Conservation (phyloP, 2,329 filamentous ascomycete species). For the Fusarium bactridioides region DNA sequence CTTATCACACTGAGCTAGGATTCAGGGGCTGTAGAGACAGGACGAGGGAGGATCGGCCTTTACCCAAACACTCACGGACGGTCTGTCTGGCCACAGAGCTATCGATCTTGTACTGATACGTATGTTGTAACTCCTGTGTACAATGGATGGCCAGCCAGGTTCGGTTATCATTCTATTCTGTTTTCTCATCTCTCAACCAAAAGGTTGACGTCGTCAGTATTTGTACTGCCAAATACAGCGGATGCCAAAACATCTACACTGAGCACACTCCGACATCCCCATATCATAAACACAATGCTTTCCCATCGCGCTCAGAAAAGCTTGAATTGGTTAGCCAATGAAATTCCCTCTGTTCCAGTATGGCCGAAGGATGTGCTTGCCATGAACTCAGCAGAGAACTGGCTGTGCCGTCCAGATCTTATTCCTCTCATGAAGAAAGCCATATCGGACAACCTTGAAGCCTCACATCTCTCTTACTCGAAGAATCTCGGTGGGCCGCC, state of each 20-base stretch:
- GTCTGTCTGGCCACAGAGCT: not conserved
- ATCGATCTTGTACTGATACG: not conserved
- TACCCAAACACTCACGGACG: not conserved
- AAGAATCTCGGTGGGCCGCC: not conserved
- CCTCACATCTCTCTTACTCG: not conserved
- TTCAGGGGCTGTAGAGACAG: not conserved
- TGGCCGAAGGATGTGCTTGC: not conserved
- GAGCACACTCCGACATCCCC: not conserved
- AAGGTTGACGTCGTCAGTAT: not conserved
- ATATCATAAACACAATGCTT: not conserved
- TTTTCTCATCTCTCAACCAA: not conserved
- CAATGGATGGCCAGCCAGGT: not conserved
- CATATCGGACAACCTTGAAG: not conserved
- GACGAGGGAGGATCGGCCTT: not conserved
- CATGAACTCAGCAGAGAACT: not conserved
- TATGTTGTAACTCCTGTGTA: not conserved
- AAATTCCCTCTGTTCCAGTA: not conserved
- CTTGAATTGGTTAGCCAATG: not conserved
- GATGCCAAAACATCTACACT: not conserved
- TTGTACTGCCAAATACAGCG: not conserved
- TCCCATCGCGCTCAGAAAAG: not conserved
- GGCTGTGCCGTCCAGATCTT: not conserved
- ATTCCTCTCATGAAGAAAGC: not conserved
- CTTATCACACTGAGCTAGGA: not conserved
- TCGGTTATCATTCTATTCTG: rapidly evolving